Conservation (phyloP, 1,284 basidiomycete genomes). For the Thelephora terrestris region DNA sequence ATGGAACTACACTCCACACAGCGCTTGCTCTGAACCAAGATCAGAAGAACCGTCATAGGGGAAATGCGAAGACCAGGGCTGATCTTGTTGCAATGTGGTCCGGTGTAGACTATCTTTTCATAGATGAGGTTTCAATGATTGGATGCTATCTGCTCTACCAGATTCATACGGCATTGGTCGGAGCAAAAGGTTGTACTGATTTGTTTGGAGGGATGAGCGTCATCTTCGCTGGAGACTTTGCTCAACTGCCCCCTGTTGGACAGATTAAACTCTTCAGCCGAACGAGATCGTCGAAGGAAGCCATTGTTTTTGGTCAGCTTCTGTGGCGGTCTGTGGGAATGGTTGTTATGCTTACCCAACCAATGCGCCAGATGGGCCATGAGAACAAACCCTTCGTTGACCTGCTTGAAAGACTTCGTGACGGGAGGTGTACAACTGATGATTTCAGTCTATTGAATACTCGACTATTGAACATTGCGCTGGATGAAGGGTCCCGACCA, state of each 20-base stretch:
- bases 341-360: too few relatives aligned
- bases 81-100: conserved; percentile 23
- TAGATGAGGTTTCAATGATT: conserved; percentile 35
- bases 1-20: conserved; percentile 23
- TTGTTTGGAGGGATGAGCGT: conserved; percentile 29
- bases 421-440: conserved; percentile 8
- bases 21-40: conserved; percentile 18
- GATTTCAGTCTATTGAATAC: conserved; percentile 9
- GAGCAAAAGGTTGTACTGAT: conserved; percentile 16
- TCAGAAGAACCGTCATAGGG: conserved; percentile 10
- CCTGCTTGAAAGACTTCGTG: conserved; percentile 17
- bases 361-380: too few relatives aligned
- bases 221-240: conserved; percentile 27
- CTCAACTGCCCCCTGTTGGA: too few relatives aligned
- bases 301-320: too few relatives aligned
- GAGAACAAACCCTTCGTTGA: conserved; percentile 12
- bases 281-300: too few relatives aligned
- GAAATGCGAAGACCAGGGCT: neutral
- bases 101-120: conserved; percentile 16
- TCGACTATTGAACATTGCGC: conserved; percentile 4
- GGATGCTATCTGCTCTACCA: conserved; percentile 19
- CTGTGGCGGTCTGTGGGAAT: too few relatives aligned
- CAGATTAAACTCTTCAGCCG: too few relatives aligned
- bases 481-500: neutral
- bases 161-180: conserved; percentile 20